These are phyloP conservation scores for Cyclostephanos tholiformis DNA, from an alignment of 108 stramenopile species.

Conservation along the genomic window DNA sequence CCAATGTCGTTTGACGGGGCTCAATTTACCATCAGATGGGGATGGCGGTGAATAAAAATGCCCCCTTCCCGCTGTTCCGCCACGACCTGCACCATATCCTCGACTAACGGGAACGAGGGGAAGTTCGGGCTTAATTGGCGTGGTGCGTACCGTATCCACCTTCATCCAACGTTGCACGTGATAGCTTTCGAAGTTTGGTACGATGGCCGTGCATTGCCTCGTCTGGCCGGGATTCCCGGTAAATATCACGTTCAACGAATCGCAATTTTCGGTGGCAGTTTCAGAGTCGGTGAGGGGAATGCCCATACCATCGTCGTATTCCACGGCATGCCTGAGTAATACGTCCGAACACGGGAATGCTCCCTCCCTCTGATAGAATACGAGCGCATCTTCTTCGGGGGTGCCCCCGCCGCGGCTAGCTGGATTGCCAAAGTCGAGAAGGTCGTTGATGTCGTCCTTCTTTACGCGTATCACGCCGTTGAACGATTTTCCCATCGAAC, in stretches of 20 bases:
- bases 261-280: slow-evolving; percentile 70
- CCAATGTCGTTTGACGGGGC: slow-evolving; percentile 50
- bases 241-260: slow-evolving; percentile 63
- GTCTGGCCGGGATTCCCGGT: slow-evolving; percentile 46
- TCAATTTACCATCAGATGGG: slow-evolving; percentile 25
- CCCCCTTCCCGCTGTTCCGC: slow-evolving; percentile 29
- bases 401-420: slow-evolving; percentile 18
- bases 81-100: slow-evolving; percentile 29
- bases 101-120: slow-evolving; percentile 55
- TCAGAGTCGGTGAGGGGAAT: slow-evolving; percentile 36
- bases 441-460: slow-evolving; percentile 43
- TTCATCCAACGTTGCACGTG: slow-evolving; percentile 73
- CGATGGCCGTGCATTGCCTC: slow-evolving; percentile 58
- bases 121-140: slow-evolving; percentile 28
- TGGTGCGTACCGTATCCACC: slow-evolving; percentile 21
- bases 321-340: slow-evolving; percentile 16
- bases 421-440: slow-evolving; percentile 53
- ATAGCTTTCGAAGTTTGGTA: slow-evolving; percentile 65
- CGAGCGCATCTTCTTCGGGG: slow-evolving; percentile 41
- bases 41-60: slow-evolving; percentile 44
- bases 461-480: slow-evolving; percentile 37
- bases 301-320: slow-evolving; percentile 41
- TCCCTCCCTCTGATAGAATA: slow-evolving; percentile 37
- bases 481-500: slow-evolving; percentile 25
- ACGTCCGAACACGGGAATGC: slow-evolving; percentile 29